Conservation (phyloP, 2,329 filamentous ascomycete genomes). For the Epichloe hybrida region DNA sequence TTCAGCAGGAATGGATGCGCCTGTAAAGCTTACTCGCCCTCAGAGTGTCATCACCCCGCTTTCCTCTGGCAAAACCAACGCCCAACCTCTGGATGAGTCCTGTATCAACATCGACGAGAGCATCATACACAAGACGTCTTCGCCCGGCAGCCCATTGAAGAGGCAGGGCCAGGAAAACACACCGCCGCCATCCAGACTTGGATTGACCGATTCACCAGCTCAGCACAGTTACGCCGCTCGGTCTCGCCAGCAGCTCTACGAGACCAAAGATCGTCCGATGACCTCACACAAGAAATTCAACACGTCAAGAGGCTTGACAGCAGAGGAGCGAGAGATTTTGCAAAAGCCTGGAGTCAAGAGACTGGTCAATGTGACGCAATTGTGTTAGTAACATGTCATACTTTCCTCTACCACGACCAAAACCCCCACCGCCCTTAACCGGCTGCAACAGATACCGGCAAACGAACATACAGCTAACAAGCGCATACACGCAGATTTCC, state of each 20-base stretch:
- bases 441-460: background rate
- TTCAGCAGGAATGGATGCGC: slow-evolving; percentile 44
- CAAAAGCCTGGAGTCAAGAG: slow-evolving; percentile 88
- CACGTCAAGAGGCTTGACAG: slow-evolving; percentile 63
- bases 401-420: background rate
- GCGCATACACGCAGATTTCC: slow-evolving; percentile 53
- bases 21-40: slow-evolving; percentile 46
- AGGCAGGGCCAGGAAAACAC: slow-evolving; percentile 80
- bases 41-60: slow-evolving; percentile 40
- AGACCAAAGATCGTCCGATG: slow-evolving; percentile 45
- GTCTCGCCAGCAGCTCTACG: slow-evolving; percentile 76
- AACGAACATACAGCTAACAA: slow-evolving; percentile 16
- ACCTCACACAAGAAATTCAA: slow-evolving; percentile 53
- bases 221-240: slow-evolving; percentile 67
- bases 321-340: slow-evolving; percentile 83
- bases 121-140: slow-evolving; percentile 41
- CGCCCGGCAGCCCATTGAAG: slow-evolving; percentile 46
- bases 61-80: slow-evolving; percentile 49
- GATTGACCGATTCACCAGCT: slow-evolving; percentile 35
- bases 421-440: too few relatives aligned
- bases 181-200: slow-evolving; percentile 44
- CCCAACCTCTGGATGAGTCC: slow-evolving; percentile 40
- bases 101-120: slow-evolving; percentile 38
- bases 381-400: slow-evolving; percentile 50
- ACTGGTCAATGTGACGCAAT: slow-evolving; percentile 89